Evolutionary conservation across 352 stramenopile species (phyloP).

Genomic region (Plasmopara muralis): DNA sequence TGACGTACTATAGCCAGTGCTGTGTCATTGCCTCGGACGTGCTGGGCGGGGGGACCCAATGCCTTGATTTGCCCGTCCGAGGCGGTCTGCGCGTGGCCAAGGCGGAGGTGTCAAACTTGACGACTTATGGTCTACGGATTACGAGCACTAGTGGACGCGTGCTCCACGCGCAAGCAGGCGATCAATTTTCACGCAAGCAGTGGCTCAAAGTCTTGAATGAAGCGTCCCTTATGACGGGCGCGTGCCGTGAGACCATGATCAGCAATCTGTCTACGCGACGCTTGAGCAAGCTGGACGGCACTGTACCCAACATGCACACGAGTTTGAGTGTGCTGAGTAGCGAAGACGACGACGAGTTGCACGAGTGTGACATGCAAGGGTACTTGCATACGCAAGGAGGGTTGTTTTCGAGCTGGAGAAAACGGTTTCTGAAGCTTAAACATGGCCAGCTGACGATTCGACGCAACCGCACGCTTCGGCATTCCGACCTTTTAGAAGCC

Average conservation of each 20-base stretch:
- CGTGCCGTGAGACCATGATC: conserved; percentile 32
- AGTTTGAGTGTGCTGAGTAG: conserved; percentile 42
- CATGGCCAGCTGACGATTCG: conserved; percentile 43
- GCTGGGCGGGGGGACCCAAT: conserved; percentile 42
- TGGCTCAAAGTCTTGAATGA: conserved; percentile 55
- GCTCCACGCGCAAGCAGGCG: conserved; percentile 50
- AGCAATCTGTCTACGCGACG: conserved; percentile 30
- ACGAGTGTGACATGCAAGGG: conserved; percentile 31
- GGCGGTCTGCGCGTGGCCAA: conserved; percentile 47
- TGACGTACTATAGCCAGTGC: conserved; percentile 69
- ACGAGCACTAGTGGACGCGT: conserved; percentile 56
- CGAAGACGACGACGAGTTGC: conserved; percentile 34
- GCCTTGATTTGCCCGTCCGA: conserved; percentile 47
- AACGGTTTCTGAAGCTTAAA: conserved; percentile 40
- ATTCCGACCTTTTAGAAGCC: conserved; percentile 18
- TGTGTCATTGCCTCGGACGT: conserved; percentile 58
- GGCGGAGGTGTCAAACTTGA: conserved; percentile 38
- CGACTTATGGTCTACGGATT: conserved; percentile 49
- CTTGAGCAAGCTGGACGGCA: conserved; percentile 11
- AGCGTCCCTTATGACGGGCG: conserved; percentile 25
- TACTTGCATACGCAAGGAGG: conserved; percentile 39
- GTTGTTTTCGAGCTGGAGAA: conserved; percentile 42
- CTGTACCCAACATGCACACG: conserved; percentile 14
- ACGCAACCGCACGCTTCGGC: conserved; percentile 19
- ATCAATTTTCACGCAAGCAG: conserved; percentile 35